A percentile compares a stretch with the other conserved stretches of the same genome.
These are phyloP conservation scores for Pterocarpus macrocarpus DNA, from an alignment of 306 rosid genomes.

Conservation along the genomic window DNA sequence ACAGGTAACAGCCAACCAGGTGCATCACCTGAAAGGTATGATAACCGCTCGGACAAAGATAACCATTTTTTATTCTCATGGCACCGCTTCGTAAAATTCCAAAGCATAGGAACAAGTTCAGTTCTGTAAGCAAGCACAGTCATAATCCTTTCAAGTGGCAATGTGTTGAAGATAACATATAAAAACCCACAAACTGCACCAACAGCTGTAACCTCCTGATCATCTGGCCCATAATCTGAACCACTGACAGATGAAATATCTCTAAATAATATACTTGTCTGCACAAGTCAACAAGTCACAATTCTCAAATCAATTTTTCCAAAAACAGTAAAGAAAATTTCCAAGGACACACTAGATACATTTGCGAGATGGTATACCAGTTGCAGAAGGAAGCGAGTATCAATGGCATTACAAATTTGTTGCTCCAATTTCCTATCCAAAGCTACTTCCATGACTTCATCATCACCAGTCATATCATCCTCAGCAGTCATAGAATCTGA, in stretches of 20 bases:
- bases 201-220: slow-evolving; percentile 74
- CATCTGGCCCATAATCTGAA: slow-evolving; percentile 60
- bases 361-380: slow-evolving; percentile 58
- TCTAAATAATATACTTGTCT: slow-evolving; percentile 78
- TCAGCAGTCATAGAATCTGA: slow-evolving; percentile 66
- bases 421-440: slow-evolving; percentile 69
- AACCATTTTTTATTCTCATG: slow-evolving; percentile 80
- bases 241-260: slow-evolving; percentile 54
- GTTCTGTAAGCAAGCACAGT: slow-evolving; percentile 88
- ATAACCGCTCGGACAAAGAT: slow-evolving; percentile 65
- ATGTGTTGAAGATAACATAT: slow-evolving; percentile 71
- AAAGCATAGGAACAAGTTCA: slow-evolving; percentile 81
- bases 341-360: slow-evolving; percentile 5
- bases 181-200: slow-evolving; percentile 86
- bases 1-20: slow-evolving; percentile 92
- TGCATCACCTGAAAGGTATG: slow-evolving; percentile 76
- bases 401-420: slow-evolving; percentile 75
- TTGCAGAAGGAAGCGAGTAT: slow-evolving; percentile 78
- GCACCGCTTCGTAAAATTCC: slow-evolving; percentile 84
- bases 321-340: slow-evolving; percentile 24
- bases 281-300: slow-evolving; percentile 39
- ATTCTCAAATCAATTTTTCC: slow-evolving; percentile 29
- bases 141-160: slow-evolving; percentile 83
- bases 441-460: slow-evolving; percentile 58
- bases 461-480: slow-evolving; percentile 65